These are phyloP conservation scores for Neobulgaria alba DNA, from an alignment of 2,329 filamentous ascomycete genomes.

Conservation along the genomic window DNA sequence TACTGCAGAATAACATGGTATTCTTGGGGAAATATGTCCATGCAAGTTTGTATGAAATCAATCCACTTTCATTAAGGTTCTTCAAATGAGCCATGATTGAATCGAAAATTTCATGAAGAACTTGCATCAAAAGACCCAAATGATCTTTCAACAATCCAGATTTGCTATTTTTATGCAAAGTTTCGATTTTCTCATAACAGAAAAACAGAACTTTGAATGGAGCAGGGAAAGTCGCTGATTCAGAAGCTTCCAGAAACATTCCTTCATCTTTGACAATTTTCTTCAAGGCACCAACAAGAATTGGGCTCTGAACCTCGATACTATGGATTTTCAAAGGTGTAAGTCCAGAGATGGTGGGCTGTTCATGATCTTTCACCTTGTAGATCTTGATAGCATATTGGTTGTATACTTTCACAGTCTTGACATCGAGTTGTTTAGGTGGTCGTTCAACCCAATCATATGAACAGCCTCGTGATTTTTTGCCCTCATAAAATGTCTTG, in stretches of 20 bases:
- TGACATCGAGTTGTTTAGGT: slow-evolving; percentile 11
- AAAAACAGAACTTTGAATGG: slow-evolving; percentile 39
- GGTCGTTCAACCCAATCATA: slow-evolving; percentile 17
- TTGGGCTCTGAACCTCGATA: slow-evolving; percentile 36
- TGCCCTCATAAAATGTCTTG: slow-evolving; percentile 16
- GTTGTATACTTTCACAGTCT: slow-evolving; percentile 25
- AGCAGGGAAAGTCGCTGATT: slow-evolving; percentile 30
- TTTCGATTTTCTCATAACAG: slow-evolving; percentile 35
- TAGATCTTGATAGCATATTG: slow-evolving; percentile 37
- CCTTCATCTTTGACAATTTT: slow-evolving; percentile 36
- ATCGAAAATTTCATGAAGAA: slow-evolving; percentile 37
- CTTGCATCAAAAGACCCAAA: slow-evolving; percentile 33
- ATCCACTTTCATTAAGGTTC: slow-evolving; percentile 30
- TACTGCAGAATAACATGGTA: slow-evolving; percentile 33
- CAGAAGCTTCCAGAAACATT: slow-evolving; percentile 31
- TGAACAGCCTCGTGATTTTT: slow-evolving; percentile 4
- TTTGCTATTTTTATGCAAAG: slow-evolving; percentile 25
- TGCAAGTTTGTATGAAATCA: slow-evolving; percentile 35
- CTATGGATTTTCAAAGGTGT: slow-evolving; percentile 33
- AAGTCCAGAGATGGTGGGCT: slow-evolving; percentile 33
- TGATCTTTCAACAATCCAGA: slow-evolving; percentile 30
- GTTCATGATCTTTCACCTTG: slow-evolving; percentile 37
- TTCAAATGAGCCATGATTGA: slow-evolving; percentile 31
- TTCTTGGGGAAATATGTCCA: slow-evolving; percentile 38
- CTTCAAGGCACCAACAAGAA: slow-evolving; percentile 35